Evolutionary conservation across 2,329 filamentous ascomycete species (phyloP), one percentile per base, ranked within the genome.

Genomic region (Allantophomopsis lycopodina): DNA sequence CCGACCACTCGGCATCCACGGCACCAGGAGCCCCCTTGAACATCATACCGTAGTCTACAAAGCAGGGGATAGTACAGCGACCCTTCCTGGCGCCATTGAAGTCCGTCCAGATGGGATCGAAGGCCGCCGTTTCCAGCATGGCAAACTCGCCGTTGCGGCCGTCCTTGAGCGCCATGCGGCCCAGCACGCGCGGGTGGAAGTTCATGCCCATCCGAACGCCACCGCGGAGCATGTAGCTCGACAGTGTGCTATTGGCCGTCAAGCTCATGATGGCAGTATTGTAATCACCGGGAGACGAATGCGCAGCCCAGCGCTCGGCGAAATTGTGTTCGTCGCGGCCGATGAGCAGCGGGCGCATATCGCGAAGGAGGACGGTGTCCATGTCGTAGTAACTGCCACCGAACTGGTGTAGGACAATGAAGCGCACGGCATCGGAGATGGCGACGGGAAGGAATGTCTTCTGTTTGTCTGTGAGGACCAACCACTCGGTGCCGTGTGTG

Each of bases 401-500:
- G 43, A 71, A 63, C 13, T 69, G 57, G 49, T 73, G 68, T 33
- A 73, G 52, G 16, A 72, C 66, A 8, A 73, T 64, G 44, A 73
- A 73, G 37, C 68, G 61, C 6, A 71, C 65, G 5, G 68, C 68
- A 50, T 73, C 68, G 1, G 68, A 71, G 30, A 72, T 66, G n/a
- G 68, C 68, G 7, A 71, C 68, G 0, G 68, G 68, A n/a, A 72
- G 58, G 52, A 71, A 72, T 2, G 68, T 71, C 65, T 71, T 71
- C 48, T 71, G 68, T 50, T 69, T 70, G 20, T 66, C 61, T 0
- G 66, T 67, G 37, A 73, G 55, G 10, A 67, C 64, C 8, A 72
- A 56, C 67, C 66, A 72, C 44, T 71, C 65, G 42, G 69, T 66
- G 15, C 65, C 66, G 31, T 58, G 52, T 21, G 56, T 58, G 50